Evolutionary conservation across 768 basidiomycete genomes (phyloP).

Genomic region (Tulasnella sp.): DNA sequence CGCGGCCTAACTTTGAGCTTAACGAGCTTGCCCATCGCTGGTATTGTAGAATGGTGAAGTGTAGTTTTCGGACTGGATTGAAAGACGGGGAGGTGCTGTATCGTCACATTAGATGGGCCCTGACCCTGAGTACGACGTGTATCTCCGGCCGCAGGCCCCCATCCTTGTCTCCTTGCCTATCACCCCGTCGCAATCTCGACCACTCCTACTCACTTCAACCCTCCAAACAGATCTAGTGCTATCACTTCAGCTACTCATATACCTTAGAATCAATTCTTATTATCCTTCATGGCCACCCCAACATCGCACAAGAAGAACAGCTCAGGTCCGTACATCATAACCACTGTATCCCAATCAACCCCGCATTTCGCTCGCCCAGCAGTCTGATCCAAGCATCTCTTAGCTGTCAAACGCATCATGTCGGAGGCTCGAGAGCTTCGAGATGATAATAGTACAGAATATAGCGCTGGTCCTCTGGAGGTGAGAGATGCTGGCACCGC

Average conservation of each 20-base stretch:
- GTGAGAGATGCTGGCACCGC: slow-evolving; percentile 33
- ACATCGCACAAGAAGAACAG: slow-evolving; percentile 77
- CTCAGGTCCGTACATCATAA: slow-evolving; percentile 41
- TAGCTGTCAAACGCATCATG: slow-evolving; percentile 94
- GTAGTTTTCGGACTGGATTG: not conserved
- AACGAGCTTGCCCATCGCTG: slow-evolving; percentile 32
- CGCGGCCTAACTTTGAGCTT: slow-evolving; percentile 70
- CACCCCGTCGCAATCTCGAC: not conserved
- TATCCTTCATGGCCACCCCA: slow-evolving; percentile 23
- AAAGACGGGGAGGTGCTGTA: not conserved
- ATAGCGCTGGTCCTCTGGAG: slow-evolving; percentile 68
- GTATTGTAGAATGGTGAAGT: not conserved
- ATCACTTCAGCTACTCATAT: not conserved
- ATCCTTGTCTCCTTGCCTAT: not conserved
- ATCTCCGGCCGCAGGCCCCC: slow-evolving; percentile 5
- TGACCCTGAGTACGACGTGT: not conserved
- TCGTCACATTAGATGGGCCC: not conserved
- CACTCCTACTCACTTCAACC: too few relatives aligned
- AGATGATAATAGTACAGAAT: slow-evolving; percentile 75
- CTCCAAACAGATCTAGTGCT: too few relatives aligned
- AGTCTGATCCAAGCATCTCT: not conserved
- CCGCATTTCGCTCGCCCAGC: not conserved
- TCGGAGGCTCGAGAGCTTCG: slow-evolving; percentile 87
- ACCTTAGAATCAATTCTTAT: not conserved
- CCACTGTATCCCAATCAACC: not conserved